Percentiles rank a stretch among this genome's conserved stretches.
Evolutionary conservation across 2,329 filamentous ascomycete species (phyloP).

Genomic region (Microcera coccophila): DNA sequence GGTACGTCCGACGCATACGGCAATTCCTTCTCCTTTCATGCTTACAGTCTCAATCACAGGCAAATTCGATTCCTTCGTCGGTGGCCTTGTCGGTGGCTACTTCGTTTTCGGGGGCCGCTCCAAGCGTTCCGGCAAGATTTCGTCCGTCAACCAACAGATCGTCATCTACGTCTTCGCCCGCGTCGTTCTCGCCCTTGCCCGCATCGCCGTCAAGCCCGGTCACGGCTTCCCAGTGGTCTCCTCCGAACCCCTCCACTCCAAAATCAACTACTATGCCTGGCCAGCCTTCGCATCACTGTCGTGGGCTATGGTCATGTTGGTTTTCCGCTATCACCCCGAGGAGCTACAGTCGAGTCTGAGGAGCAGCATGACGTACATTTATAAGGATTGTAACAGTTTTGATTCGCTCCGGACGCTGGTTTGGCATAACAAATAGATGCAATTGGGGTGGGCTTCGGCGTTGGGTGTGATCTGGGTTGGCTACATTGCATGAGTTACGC

Average conservation of each 20-base stretch:
- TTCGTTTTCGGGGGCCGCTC: constrained; percentile 75
- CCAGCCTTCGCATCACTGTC: constrained; percentile 85
- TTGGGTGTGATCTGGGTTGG: background rate
- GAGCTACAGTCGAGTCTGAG: constrained; percentile 86
- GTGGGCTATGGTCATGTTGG: constrained; percentile 93
- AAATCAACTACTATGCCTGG: constrained; percentile 73
- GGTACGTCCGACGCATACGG: constrained; percentile 39
- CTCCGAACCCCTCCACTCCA: constrained; percentile 42
- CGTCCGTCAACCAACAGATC: constrained; percentile 90
- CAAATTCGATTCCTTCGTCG: constrained; percentile 78
- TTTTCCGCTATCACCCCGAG: constrained; percentile 89
- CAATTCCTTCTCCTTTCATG: background rate
- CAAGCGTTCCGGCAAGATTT: constrained; percentile 62
- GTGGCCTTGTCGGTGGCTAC: constrained; percentile 86
- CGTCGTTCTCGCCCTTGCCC: constrained; percentile 78
- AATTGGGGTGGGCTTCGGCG: constrained; percentile 1
- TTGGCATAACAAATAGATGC: constrained; percentile 69
- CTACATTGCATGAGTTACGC: background rate
- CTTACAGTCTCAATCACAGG: constrained; percentile 36
- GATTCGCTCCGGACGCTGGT: constrained; percentile 79
- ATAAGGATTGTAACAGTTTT: constrained; percentile 84
- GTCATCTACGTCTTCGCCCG: constrained; percentile 97
- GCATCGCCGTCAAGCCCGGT: constrained; percentile 69
- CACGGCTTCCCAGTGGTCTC: constrained; percentile 49
- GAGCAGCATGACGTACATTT: constrained; percentile 98